These are phyloP conservation scores for Tylopilus cervinicoccineus DNA, from an alignment of 768 basidiomycete genomes.

Conservation along the genomic window DNA sequence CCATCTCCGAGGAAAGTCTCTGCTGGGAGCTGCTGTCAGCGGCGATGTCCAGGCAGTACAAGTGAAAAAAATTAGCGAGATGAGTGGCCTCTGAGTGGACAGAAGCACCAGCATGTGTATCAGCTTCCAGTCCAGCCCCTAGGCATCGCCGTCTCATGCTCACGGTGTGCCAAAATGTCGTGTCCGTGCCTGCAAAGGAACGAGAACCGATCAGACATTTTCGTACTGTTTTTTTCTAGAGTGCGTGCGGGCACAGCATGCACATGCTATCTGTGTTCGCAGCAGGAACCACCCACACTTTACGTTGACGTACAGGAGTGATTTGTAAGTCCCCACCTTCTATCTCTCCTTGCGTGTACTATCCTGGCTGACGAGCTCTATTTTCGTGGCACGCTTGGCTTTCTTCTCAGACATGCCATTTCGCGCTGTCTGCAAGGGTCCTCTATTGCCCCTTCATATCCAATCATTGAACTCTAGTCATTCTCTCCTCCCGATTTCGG, in stretches of 20 bases:
- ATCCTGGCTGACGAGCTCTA: conserved; percentile 14
- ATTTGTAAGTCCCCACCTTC: conserved; percentile 13
- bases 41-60: conserved; percentile 14
- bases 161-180: conserved; percentile 7
- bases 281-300: conserved; percentile 12
- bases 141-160: conserved; percentile 21
- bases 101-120: conserved; percentile 24
- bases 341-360: conserved; percentile 6
- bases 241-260: conserved; percentile 18
- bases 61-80: conserved; percentile 20
- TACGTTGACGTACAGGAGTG: conserved; percentile 22
- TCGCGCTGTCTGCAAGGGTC: conserved; percentile 6
- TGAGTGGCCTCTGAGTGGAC: conserved; percentile 27
- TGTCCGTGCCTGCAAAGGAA: conserved; percentile 13
- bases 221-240: conserved; percentile 8
- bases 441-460: conserved; percentile 21
- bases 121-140: conserved; percentile 25
- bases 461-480: conserved; percentile 24
- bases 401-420: conserved; percentile 7
- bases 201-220: conserved; percentile 15
- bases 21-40: not conserved
- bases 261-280: conserved; percentile 22
- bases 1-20: conserved; percentile 24
- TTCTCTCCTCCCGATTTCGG: not conserved
- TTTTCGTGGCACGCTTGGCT: conserved; percentile 12